Evolutionary conservation across 805 yeast species (phyloP).

Genomic region (Cyberlindnera mississippiensis): DNA sequence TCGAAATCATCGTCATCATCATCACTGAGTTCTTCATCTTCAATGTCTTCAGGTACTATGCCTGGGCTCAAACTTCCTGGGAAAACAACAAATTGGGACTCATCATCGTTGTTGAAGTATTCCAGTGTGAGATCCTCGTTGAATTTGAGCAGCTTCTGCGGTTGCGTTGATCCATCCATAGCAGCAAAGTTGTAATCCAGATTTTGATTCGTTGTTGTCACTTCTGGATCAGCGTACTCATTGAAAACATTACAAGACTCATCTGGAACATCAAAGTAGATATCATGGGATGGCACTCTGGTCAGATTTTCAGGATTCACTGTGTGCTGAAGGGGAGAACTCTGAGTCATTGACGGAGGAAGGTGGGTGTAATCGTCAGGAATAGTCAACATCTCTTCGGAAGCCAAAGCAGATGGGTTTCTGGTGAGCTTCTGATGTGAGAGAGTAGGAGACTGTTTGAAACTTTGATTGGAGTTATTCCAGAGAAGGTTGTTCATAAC

Average conservation of each 20-base stretch:
- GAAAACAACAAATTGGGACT: constrained; percentile 21
- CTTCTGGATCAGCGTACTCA: constrained; percentile 26
- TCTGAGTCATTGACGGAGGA: constrained; percentile 2
- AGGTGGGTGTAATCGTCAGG: constrained; percentile 16
- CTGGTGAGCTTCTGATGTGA: constrained; percentile 17
- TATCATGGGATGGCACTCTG: constrained; percentile 19
- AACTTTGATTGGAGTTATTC: constrained; percentile 12
- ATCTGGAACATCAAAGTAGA: constrained; percentile 27
- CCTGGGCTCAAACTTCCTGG: constrained; percentile 19
- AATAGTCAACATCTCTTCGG: constrained; percentile 25
- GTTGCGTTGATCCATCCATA: constrained; percentile 4
- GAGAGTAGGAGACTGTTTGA: constrained; percentile 13
- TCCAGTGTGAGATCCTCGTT: constrained; percentile 27
- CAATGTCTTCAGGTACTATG: constrained; percentile 25
- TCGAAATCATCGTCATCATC: constrained; percentile 23
- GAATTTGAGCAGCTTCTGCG: constrained; percentile 23
- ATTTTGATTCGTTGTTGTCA: constrained; percentile 24
- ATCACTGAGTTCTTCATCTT: constrained; percentile 26
- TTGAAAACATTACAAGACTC: constrained; percentile 20
- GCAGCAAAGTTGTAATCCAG: constrained; percentile 8
- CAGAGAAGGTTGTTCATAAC: constrained; percentile 10
- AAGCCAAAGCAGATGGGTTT: constrained; percentile 23
- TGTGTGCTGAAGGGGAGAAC: constrained; percentile 5
- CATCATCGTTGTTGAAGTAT: constrained; percentile 24
- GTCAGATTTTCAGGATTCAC: constrained; percentile 9